Evolutionary conservation across 768 basidiomycete genomes (phyloP), one percentile per base, ranked within the genome.

Genomic region (Mycena polygramma): DNA sequence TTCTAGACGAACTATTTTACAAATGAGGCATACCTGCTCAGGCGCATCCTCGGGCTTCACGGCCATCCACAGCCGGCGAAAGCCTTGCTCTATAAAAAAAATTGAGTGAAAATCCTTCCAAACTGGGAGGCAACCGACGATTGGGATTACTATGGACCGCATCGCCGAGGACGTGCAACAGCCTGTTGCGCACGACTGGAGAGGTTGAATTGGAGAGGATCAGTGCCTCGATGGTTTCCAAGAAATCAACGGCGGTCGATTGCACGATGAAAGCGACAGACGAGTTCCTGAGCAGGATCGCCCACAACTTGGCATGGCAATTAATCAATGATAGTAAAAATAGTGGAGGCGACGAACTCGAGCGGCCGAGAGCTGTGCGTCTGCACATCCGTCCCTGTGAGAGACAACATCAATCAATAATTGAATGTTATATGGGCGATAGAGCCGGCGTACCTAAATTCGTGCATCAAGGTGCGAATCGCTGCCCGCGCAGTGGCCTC

Each of bases 341-440:
- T 22, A 19, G 36, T 24, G 8, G 7, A 19, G 20, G 14, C 7
- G 22, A 66, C 65, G 19, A 1, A 70, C 72, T 3, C 72, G 72
- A 36, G 72, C 72, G n/a, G 72, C 72, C 7, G 72, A 73, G 37
- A 73, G 69, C 30, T 73, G 72, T 0, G 72, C 72, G 10, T 62
- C 72, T 22, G 72, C 49, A n/a, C 61, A 65, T 24, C 72, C 69
- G 41, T 64, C 51, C 55, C 72, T 70, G 60, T 17, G 8, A 35
- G 10, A 46, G 24, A 46, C 5, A 19, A 24, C 2, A 14, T 41
- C 8, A n/a, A 19, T 45, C 14, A 66, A 19, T 6, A 6, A 35
- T 17, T 6, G 11, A 11, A 19, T 7, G 19, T 4, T 17, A 36
- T 13, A 15, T 41, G n/a, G 36, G 0, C 36, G 9, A 3, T 1